A percentile compares a stretch with the other conserved stretches of the same genome.
Evolutionary conservation across 23 red algal species (phyloP).

Genomic region (Gracilaria vermiculophylla): DNA sequence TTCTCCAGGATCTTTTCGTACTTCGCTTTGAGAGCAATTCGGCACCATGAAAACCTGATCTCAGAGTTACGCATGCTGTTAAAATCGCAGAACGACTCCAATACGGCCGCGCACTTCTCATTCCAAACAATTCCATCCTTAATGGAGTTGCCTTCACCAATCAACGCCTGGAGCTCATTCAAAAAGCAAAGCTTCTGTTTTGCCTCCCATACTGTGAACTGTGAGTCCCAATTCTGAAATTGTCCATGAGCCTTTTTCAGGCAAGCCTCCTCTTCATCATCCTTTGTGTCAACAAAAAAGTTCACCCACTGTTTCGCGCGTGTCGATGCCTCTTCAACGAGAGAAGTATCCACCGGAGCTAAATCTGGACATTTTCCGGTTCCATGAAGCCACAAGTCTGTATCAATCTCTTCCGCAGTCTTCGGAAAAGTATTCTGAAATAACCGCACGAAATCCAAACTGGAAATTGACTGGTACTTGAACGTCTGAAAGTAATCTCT

Average conservation of each 20-base stretch:
- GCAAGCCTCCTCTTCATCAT: conserved; percentile 22
- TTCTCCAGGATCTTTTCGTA: conserved; percentile 45
- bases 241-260: background rate
- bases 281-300: background rate
- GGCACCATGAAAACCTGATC: conserved; percentile 62
- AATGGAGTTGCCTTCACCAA: background rate
- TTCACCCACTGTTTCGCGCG: conserved; percentile 35
- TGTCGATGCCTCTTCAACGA: conserved; percentile 30
- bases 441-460: conserved; percentile 19
- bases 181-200: conserved; percentile 47
- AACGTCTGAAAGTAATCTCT: conserved; percentile 48
- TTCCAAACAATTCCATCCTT: conserved; percentile 35
- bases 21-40: conserved; percentile 38
- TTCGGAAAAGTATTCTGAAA: conserved; percentile 46
- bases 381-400: conserved; percentile 55
- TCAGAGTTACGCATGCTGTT: conserved; percentile 58
- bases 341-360: conserved; percentile 55
- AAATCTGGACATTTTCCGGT: conserved; percentile 54
- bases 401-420: conserved; percentile 36
- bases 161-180: conserved; percentile 4
- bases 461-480: conserved; percentile 52
- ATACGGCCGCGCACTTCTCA: background rate
- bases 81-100: conserved; percentile 10
- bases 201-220: conserved; percentile 29
- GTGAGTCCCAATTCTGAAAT: background rate